Percentiles rank a stretch among this genome's conserved stretches.
phyloP scores from a whole-genome alignment of 2,329 filamentous ascomycete species.

The Penicillium freii region DNA sequence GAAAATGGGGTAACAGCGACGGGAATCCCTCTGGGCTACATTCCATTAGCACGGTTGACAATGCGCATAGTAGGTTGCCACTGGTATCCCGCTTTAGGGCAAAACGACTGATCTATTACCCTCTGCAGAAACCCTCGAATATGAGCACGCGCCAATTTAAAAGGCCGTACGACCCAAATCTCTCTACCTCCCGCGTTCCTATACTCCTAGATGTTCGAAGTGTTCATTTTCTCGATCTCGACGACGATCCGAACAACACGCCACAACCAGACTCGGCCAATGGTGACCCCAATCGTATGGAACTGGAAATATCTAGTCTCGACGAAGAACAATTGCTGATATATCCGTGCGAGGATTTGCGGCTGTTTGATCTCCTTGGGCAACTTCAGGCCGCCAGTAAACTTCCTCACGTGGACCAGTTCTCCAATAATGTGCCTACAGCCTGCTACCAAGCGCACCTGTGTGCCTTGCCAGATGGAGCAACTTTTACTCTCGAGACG shows the following conservation, averaged over 20 bases:
- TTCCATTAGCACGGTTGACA: slow-evolving; percentile 32
- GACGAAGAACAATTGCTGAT: slow-evolving; percentile 20
- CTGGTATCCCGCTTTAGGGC: not conserved
- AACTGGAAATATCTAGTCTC: slow-evolving; percentile 18
- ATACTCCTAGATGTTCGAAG: slow-evolving; percentile 20
- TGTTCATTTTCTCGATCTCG: not conserved
- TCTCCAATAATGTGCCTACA: slow-evolving; percentile 21
- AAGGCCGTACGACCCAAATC: not conserved
- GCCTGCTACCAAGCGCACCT: slow-evolving; percentile 36
- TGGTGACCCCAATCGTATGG: slow-evolving; percentile 20
- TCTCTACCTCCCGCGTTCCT: slow-evolving; percentile 15
- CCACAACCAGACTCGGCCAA: not conserved
- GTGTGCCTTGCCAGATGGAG: slow-evolving; percentile 13
- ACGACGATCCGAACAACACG: not conserved
- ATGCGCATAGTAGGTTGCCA: slow-evolving; percentile 33
- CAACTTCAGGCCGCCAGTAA: slow-evolving; percentile 24
- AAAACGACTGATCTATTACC: slow-evolving; percentile 7
- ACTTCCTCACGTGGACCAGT: slow-evolving; percentile 29
- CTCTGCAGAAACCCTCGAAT: slow-evolving; percentile 21
- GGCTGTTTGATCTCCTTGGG: slow-evolving; percentile 20
- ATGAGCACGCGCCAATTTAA: not conserved
- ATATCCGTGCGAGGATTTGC: slow-evolving; percentile 16
- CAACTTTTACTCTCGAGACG: slow-evolving; percentile 30
- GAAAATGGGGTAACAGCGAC: slow-evolving; percentile 16
- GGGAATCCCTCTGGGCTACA: slow-evolving; percentile 30